phyloP scores from a whole-genome alignment of 1,139 yeast genomes.

The Pichia norvegensis region DNA sequence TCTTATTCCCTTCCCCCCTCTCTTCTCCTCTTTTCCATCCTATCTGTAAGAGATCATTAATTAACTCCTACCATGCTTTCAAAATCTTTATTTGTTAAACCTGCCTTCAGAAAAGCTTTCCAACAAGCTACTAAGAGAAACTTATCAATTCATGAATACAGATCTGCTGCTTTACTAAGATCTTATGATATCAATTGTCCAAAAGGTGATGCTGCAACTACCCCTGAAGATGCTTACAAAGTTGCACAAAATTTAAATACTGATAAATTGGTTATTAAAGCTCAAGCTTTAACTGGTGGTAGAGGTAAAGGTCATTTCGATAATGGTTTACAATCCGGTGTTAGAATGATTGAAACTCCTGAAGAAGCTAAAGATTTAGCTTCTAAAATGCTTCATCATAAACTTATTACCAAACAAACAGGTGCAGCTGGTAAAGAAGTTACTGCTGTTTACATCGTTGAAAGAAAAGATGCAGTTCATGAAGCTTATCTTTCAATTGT shows the following conservation, averaged over 20 bases:
- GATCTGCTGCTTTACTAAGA: conserved; percentile 80
- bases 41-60: too few species aligned
- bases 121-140: conserved; percentile 36
- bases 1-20: background rate
- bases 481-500: conserved; percentile 94
- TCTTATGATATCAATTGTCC: conserved; percentile 87
- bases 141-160: conserved; percentile 89
- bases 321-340: conserved; percentile 95
- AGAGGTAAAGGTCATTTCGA: conserved; percentile 99
- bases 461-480: conserved; percentile 86
- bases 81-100: background rate
- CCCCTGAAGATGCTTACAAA: conserved; percentile 80
- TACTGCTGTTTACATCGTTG: conserved; percentile 92
- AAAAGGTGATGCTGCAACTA: conserved; percentile 81
- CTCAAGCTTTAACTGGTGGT: conserved; percentile 98
- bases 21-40: background rate
- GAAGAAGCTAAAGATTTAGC: conserved; percentile 86
- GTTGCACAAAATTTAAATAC: conserved; percentile 65
- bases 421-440: conserved; percentile 97
- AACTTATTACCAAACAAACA: conserved; percentile 94
- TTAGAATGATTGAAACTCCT: conserved; percentile 77
- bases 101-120: background rate
- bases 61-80: background rate
- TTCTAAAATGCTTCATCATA: conserved; percentile 83
- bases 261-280: conserved; percentile 87